These are phyloP conservation scores for Atalantia buxifolia DNA, from an alignment of 345 rosid genomes.

Conservation along the genomic window DNA sequence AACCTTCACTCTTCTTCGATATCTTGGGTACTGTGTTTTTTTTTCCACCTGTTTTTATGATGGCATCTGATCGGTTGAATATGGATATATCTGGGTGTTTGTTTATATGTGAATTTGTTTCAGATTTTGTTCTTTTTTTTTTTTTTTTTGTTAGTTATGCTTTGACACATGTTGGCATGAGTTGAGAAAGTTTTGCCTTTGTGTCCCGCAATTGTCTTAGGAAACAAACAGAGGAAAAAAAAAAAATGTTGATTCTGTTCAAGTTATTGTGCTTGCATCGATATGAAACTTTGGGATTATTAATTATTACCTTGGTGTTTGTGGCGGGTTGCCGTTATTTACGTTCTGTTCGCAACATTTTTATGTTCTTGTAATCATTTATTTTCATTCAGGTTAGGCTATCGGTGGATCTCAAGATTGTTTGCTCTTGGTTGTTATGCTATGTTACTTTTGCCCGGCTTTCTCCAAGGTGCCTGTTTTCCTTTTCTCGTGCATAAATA, in stretches of 20 bases:
- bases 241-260: background rate
- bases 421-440: constrained; percentile 81
- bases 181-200: no score
- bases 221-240: background rate
- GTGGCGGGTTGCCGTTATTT: background rate
- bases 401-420: constrained; percentile 75
- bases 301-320: background rate
- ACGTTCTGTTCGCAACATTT: background rate
- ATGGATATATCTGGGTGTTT: background rate
- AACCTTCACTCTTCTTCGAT: constrained; percentile 63
- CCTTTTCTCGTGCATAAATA: background rate
- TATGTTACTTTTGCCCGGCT: constrained; percentile 85
- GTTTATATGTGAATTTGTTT: background rate
- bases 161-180: background rate
- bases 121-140: background rate
- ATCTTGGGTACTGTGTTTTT: constrained; percentile 58
- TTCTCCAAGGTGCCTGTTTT: constrained; percentile 66
- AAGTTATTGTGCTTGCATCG: background rate
- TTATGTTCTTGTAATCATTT: constrained; percentile 10
- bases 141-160: background rate
- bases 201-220: no score
- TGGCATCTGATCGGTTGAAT: background rate
- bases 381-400: constrained; percentile 85
- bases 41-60: no score
- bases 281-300: background rate